Conservation (phyloP, 495 filamentous ascomycete genomes). For the Sporormia fimetaria region DNA sequence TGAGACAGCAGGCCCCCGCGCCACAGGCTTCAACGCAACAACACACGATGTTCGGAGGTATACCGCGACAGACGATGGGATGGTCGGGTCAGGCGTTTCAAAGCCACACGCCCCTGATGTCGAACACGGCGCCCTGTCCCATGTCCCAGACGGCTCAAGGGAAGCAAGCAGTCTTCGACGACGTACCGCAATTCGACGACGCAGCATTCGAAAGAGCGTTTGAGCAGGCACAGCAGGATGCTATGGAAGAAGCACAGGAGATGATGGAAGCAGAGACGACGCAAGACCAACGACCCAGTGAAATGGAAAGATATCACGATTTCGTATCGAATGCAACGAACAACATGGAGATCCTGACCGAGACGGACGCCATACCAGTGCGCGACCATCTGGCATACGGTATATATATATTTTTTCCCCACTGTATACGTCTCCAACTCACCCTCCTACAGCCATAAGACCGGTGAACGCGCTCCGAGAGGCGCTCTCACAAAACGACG, state of each 20-base stretch:
- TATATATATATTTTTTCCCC: too few relatives aligned
- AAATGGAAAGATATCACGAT: too few relatives aligned
- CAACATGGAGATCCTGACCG: not conserved
- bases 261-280: not conserved
- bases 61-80: constrained; percentile 14
- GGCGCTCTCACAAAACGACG: too few relatives aligned
- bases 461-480: too few relatives aligned
- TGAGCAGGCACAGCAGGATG: constrained; percentile 32
- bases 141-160: constrained; percentile 18
- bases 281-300: not conserved
- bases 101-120: not conserved
- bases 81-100: constrained; percentile 10
- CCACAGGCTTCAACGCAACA: constrained; percentile 5
- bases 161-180: constrained; percentile 19
- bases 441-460: too few relatives aligned
- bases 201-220: constrained; percentile 56
- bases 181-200: constrained; percentile 40
- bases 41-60: constrained; percentile 11
- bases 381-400: too few relatives aligned
- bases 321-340: constrained; percentile 3
- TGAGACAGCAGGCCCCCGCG: constrained; percentile 14
- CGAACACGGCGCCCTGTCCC: too few relatives aligned
- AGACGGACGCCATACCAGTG: not conserved
- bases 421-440: too few relatives aligned
- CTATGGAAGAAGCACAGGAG: constrained; percentile 12